Evolutionary conservation across 1,284 basidiomycete genomes (phyloP), one percentile per base, ranked within the genome.

Genomic region (Ceratobasidium sp.): DNA sequence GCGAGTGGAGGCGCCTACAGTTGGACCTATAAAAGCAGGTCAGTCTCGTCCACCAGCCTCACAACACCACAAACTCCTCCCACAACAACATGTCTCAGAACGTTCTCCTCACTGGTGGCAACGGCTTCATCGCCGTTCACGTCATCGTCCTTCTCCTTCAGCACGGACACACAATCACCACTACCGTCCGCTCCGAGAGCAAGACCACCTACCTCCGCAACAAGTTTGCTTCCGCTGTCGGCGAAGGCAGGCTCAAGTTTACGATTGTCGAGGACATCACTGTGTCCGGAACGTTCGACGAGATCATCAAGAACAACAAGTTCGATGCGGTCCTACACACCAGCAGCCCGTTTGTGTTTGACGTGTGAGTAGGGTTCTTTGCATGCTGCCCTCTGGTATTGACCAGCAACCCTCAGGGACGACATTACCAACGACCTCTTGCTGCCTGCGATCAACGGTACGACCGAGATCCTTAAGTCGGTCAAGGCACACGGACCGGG

Each of bases 401-500:
- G 8, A 32, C 54, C 59, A 6, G 59, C 29, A 19, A 8, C 37
- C 19, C 11, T 15, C 32, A 70, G 68, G 34, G 7, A 32, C 17
- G 54, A 59, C 37, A 15, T 59, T 5, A 82, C 80, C 78, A 79
- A 79, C 25, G 84, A 84, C 40, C 81, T 86, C 68, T 81, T 86
- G 71, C 81, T 84, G 70, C 85, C 86, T 1, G 86, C 86, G 25
- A 83, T 87, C 43, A 79, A 85, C 65, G 86, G 86, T 3, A 87
- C 86, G 0, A 80, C 80, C 22, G 82, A 82, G 71, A 80, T 87
- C 5, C 81, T 88, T 15, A 80, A 82, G 43, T 83, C 84, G n/a
- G 76, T 80, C 32, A 81, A 80, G 43, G 80, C 77, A 78, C 40
- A 65, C 29, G 70, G 68, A 68, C 46, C 80, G 52, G 77, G 77